Evolutionary conservation across 2,329 filamentous ascomycete genomes (phyloP).

Genomic region (Cytospora chrysosperma): DNA sequence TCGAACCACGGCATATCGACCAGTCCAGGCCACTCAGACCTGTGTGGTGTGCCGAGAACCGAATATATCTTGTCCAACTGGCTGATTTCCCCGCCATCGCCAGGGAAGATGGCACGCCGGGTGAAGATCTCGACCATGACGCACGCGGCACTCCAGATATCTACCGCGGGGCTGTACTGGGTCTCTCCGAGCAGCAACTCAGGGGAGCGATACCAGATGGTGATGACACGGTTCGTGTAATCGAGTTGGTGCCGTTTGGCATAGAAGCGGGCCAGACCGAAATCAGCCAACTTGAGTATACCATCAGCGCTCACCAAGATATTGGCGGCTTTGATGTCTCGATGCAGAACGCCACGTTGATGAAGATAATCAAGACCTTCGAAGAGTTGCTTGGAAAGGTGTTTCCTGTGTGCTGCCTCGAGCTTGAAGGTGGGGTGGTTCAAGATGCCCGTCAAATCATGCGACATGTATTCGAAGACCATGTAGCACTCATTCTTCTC

Average conservation of each 20-base stretch:
- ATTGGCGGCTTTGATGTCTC: constrained; percentile 98
- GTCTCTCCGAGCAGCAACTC: constrained; percentile 91
- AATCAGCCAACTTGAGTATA: constrained; percentile 89
- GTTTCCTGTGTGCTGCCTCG: constrained; percentile 83
- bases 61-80: constrained; percentile 97
- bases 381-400: constrained; percentile 89
- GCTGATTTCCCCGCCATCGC: constrained; percentile 91
- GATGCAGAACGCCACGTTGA: constrained; percentile 86
- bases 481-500: constrained; percentile 99
- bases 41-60: constrained; percentile 83
- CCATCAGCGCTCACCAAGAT: constrained; percentile 91
- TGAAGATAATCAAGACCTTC: constrained; percentile 93
- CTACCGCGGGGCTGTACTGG: constrained; percentile 83
- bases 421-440: constrained; percentile 93
- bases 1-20: constrained; percentile 98
- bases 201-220: constrained; percentile 94
- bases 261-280: constrained; percentile 94
- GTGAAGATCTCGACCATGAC: constrained; percentile 97
- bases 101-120: constrained; percentile 88
- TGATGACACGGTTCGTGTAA: constrained; percentile 98
- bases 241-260: constrained; percentile 88
- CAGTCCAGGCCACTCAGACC: constrained; percentile 81
- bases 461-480: constrained; percentile 98
- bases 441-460: constrained; percentile 90
- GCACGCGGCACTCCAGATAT: constrained; percentile 96